Base-by-base conservation (phyloP, 371 early-diverging fungal species). In the Rhizopus arrhizus region DNA sequence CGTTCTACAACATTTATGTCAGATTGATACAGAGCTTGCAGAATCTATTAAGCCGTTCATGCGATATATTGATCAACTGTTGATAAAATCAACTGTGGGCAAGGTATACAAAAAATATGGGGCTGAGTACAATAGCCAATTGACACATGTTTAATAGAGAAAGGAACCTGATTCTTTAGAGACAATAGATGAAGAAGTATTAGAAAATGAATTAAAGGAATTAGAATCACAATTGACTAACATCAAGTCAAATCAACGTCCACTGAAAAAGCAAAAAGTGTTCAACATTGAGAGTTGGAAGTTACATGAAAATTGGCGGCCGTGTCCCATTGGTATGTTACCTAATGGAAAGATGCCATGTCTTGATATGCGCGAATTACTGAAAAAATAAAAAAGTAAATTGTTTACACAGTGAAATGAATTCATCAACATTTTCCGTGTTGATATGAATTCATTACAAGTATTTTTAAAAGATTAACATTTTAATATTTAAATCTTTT, bases 251-350 rank as follows among this genome's bases (percentile, higher is more conserved):
- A 46, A 48, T 56, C 31, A 54, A 61, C 34, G 35, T 15, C 9
- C n/a, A 16, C 16, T 31, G 46, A 29, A 42, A 29, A 41, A 36
- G 29, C 35, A 49, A 46, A 22, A 48, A 49, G 7, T 4, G 7
- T n/a, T 7, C 28, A 45, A 46, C 6, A 45, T 7, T 28, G 32
- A 10, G 5, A 31, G 58, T 5, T 79, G 80, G 80, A 51, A 51
- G 3, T 10, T 74, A 15, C 72, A 61, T 56, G 56, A 64, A 28
- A 55, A 67, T 5, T 79, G 80, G 80, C 62, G 56, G 5, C 41
- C 62, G 7, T 75, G 72, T 59, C 74, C 80, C 22, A 66, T 79
- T 28, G 80, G 80, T 31, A 70, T 72, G 7, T 61, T 79, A 9
- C 80, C 80, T 3, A 69, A 70, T 54, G 74, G 76, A n/a, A 62